Evolutionary conservation across 257 asterid species (phyloP), one percentile per base, ranked within the genome.

Genomic region (Scutellaria galericulata): DNA sequence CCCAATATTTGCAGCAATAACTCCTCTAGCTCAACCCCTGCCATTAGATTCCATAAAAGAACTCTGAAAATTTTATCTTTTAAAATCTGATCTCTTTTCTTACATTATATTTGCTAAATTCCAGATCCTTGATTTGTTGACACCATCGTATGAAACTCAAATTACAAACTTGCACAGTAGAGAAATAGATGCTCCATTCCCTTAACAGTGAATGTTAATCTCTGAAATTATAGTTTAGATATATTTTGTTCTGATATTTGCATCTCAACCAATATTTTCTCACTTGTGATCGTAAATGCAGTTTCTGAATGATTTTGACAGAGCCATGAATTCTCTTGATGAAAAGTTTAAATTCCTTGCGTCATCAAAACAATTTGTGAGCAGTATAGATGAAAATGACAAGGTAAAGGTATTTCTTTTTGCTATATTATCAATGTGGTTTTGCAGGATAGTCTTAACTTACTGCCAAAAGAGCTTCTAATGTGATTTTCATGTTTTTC

Each of bases 301-400:
- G 99, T 85, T 87, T 85, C 83, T 94, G 95, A 94, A 91, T 83
- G 95, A 95, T 70, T 94, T 91, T 77, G 89, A 94, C 83, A 79
- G 82, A 75, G 96, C 97, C 79, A 94, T 94, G 99, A 91, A 94
- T 79, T 78, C 57, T 72, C 93, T 91, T 52, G 99, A 94, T 72
- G 97, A 91, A 52, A 83, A 87, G 13, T 85, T 81, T 57, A 75
- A 83, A n/a, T 87, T 94, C 84, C 96, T 94, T 61, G 80, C 96
- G 8, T 88, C 97, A n/a, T 66, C 83, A 52, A 89, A 88, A 78
- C 97, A 82, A 84, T 72, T 94, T 66, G 88, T 91, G 9, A 94
- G 98, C 90, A 78, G 89, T 75, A 71, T 64, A 41, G 85, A 91
- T 73, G 98, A 95, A 66, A 89, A 78, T 31, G 74, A 87, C 66